Evolutionary conservation across 345 rosid genomes (phyloP), one percentile per base, ranked within the genome.

Genomic region (Melaleuca alternifolia): DNA sequence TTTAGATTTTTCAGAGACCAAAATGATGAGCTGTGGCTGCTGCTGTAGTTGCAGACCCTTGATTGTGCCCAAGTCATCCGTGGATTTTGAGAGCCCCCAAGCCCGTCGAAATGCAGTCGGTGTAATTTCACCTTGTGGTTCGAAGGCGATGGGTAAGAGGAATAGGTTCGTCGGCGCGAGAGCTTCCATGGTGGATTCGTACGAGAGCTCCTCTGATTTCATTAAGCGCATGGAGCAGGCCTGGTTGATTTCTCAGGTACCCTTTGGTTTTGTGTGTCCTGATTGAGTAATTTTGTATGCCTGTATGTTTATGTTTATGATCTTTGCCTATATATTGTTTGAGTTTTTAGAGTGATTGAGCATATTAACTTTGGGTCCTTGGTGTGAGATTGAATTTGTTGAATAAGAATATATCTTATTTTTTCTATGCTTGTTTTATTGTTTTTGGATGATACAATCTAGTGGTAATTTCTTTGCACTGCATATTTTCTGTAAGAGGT

Each of bases 221-320:
- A 88, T 71, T 37, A 94, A 93, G 92, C 97, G 98, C 61, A 94
- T 94, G 92, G 99, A 97, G 86, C 97, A 91, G 86, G 96, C 97
- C 37, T 97, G 98, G 99, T 54, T 91, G 85, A 95, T 97, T 88
- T 95, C 99, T 83, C 96, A 97, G 97, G 98, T 95, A 24, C 26
- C 75, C 86, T 44, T 84, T 54, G 28, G 7, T 50, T 50, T 82
- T 7, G 54, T 24, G 10, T 48, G 54, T 33, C 20, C n/a, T 46
- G 52, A 82, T 71, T 12, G 33, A 26, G 33, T 11, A 7, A 26
- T 82, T 37, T 82, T 82, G 81, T 37, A 10, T 82, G 30, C 54
- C 84, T 20, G 23, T 23, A 48, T 15, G 84, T 23, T 41, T 15
- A 3, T 82, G 44, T 13, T 56, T 48, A 50, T 7, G 54, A 48